phyloP scores from a whole-genome alignment of 371 early-diverging fungal genomes.

The Lichtheimia ramosa region DNA sequence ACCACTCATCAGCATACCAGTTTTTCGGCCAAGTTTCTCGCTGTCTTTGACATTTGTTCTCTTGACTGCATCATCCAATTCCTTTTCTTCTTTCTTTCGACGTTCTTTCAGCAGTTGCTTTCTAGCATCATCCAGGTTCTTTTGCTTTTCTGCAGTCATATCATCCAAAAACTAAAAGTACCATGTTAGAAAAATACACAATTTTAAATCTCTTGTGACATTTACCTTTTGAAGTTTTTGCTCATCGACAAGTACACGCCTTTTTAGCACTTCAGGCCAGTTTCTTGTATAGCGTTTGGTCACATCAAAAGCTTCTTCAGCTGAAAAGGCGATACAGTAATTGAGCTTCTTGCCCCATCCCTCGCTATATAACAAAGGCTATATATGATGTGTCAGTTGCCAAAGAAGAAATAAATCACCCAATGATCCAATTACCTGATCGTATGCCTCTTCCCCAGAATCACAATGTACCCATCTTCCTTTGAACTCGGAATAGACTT shows the following conservation, averaged over 20 bases:
- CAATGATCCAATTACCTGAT: slow-evolving; percentile 27
- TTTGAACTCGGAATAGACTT: slow-evolving; percentile 58
- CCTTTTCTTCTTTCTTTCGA: slow-evolving; percentile 35
- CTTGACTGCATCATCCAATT: slow-evolving; percentile 32
- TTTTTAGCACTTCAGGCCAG: slow-evolving; percentile 40
- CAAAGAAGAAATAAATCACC: background rate
- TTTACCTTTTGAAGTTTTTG: slow-evolving; percentile 38
- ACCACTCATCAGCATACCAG: slow-evolving; percentile 24
- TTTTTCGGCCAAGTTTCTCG: slow-evolving; percentile 54
- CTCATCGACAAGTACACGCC: slow-evolving; percentile 57
- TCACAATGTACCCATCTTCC: slow-evolving; percentile 74
- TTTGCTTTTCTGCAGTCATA: slow-evolving; percentile 19
- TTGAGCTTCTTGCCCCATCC: slow-evolving; percentile 79
- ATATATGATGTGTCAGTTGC: background rate
- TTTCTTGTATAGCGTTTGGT: slow-evolving; percentile 55
- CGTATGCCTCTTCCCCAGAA: slow-evolving; percentile 67
- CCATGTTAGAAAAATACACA: background rate
- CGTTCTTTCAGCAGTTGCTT: slow-evolving; percentile 17
- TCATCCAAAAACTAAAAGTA: slow-evolving; percentile 10
- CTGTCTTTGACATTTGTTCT: slow-evolving; percentile 22
- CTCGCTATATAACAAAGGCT: slow-evolving; percentile 63
- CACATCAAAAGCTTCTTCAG: slow-evolving; percentile 64
- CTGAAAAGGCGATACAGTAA: slow-evolving; percentile 60
- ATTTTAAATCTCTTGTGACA: background rate
- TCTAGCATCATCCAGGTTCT: slow-evolving; percentile 4